Percentiles rank a stretch among this genome's conserved stretches.
These are phyloP conservation scores for Phlebiopsis flavidoalba DNA, from an alignment of 768 basidiomycete species.

Conservation along the genomic window DNA sequence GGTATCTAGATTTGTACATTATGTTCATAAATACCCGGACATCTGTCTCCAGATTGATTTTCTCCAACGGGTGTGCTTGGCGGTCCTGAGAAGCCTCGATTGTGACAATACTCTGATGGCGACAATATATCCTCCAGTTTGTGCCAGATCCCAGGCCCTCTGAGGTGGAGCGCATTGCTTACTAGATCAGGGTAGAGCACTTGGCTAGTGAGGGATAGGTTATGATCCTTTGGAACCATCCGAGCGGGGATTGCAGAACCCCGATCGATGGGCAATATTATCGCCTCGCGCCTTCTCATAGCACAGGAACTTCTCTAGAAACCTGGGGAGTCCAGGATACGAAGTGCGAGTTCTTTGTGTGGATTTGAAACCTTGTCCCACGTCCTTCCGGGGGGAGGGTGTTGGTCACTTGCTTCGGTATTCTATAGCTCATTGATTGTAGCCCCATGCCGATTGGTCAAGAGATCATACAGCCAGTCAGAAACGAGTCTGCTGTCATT, in stretches of 20 bases:
- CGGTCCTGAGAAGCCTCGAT: neutral
- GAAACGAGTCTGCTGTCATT: neutral
- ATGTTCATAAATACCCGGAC: neutral
- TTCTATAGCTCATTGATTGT: conserved; percentile 74
- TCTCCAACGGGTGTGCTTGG: neutral
- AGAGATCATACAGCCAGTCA: neutral
- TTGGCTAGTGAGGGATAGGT: neutral
- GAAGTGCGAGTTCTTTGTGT: conserved; percentile 48
- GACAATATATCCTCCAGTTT: neutral
- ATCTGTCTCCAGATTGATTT: neutral
- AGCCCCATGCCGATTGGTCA: conserved; percentile 62
- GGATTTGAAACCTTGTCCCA: conserved; percentile 77
- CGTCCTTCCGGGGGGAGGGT: no score
- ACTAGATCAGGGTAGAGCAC: neutral
- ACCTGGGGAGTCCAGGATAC: conserved; percentile 32
- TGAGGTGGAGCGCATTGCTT: neutral
- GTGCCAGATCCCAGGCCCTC: neutral
- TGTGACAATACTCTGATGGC: neutral
- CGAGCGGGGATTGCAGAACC: neutral
- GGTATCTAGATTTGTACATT: neutral
- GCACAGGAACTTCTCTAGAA: conserved; percentile 39
- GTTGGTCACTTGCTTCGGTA: conserved; percentile 56
- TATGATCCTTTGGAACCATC: neutral
- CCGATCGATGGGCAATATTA: neutral
- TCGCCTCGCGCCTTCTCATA: neutral